Evolutionary conservation across 108 stramenopile genomes (phyloP).

Genomic region (Cyclotella kingstonii): DNA sequence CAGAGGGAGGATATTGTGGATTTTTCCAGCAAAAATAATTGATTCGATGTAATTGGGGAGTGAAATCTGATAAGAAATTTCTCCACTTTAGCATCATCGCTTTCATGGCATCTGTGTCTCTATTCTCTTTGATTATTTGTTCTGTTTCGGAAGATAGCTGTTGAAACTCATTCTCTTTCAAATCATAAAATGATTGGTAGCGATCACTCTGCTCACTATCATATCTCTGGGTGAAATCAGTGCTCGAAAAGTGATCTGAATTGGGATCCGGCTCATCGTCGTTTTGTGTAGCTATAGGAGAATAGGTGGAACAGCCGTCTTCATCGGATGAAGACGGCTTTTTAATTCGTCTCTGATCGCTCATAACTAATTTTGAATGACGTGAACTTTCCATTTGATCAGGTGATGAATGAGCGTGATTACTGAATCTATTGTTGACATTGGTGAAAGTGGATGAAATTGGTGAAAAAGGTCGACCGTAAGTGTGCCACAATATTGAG

Average conservation of each 20-base stretch:
- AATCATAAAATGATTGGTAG: slow-evolving; percentile 7
- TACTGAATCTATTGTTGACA: no score
- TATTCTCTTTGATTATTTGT: background rate
- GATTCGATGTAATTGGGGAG: slow-evolving; percentile 14
- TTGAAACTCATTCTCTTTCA: slow-evolving; percentile 7
- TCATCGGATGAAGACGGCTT: background rate
- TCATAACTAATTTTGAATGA: no score
- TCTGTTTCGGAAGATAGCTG: background rate
- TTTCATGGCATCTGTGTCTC: slow-evolving; percentile 3
- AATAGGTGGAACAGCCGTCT: background rate
- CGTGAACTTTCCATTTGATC: no score
- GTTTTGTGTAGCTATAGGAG: background rate
- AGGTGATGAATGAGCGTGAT: no score
- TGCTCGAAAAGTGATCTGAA: background rate
- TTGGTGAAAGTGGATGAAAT: no score
- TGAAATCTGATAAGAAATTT: slow-evolving; percentile 3
- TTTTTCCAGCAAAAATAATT: slow-evolving; percentile 26
- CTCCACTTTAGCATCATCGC: slow-evolving; percentile 23
- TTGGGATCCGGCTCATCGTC: background rate
- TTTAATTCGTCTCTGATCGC: background rate
- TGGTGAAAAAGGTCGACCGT: no score
- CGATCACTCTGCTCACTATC: background rate
- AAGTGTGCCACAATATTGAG: no score
- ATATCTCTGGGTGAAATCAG: background rate
- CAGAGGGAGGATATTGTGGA: slow-evolving; percentile 26